Percentiles rank a stretch among this genome's conserved stretches.
Conservation (phyloP, 1,139 yeast species). For the Protomyces pachydermus region DNA sequence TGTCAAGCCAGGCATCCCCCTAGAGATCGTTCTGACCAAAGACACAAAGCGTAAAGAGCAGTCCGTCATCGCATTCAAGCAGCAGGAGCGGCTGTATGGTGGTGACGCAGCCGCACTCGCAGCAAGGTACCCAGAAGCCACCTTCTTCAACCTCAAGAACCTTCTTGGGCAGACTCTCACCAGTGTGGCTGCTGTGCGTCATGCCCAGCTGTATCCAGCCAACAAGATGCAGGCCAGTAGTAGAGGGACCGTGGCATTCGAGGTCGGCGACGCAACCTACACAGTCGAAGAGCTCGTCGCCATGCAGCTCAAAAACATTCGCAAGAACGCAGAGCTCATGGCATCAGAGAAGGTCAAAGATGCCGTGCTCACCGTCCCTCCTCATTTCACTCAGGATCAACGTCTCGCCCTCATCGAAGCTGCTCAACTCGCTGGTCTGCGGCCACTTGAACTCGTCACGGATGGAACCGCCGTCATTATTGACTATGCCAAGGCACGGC, state of each 20-base stretch:
- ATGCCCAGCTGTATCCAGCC: constrained; percentile 57
- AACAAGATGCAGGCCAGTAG: constrained; percentile 28
- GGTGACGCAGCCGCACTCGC: constrained; percentile 52
- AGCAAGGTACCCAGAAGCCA: constrained; percentile 65
- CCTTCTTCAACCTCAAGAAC: constrained; percentile 63
- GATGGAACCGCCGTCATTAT: constrained; percentile 86
- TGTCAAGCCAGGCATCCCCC: constrained; percentile 84
- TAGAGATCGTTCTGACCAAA: constrained; percentile 80
- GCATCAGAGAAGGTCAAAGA: constrained; percentile 53
- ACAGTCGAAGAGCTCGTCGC: constrained; percentile 78
- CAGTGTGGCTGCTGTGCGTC: constrained; percentile 43
- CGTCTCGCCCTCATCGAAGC: constrained; percentile 71
- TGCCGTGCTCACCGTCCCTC: constrained; percentile 72
- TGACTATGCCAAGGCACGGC: constrained; percentile 55
- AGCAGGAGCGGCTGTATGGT: constrained; percentile 67
- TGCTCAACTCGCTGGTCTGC: constrained; percentile 63
- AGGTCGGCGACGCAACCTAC: constrained; percentile 48
- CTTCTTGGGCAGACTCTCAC: constrained; percentile 62
- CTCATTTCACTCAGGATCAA: constrained; percentile 59
- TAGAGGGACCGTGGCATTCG: constrained; percentile 46
- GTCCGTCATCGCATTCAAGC: constrained; percentile 66
- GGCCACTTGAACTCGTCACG: constrained; percentile 64
- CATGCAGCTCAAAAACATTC: constrained; percentile 69
- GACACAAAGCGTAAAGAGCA: constrained; percentile 89
- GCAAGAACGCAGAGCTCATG: constrained; percentile 55